phyloP scores from a whole-genome alignment of 2,329 filamentous ascomycete genomes.

The Trichoderma atrobrunneum region DNA sequence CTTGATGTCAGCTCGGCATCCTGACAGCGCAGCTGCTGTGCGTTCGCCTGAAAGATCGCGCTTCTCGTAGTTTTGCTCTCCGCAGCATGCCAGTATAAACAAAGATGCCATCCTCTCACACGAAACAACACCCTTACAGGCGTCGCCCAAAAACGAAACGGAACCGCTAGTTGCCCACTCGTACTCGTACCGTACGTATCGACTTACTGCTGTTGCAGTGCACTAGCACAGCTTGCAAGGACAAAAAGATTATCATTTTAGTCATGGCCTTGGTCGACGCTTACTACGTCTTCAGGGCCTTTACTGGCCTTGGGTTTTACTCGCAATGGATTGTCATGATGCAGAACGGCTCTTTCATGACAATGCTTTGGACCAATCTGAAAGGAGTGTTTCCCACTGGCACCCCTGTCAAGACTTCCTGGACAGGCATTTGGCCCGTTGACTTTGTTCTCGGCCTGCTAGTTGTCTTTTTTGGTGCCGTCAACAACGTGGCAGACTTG shows the following conservation, averaged over 20 bases:
- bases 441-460: conserved; percentile 7
- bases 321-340: conserved; percentile 11
- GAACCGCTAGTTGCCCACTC: neutral
- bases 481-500: conserved; percentile 9
- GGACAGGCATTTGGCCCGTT: conserved; percentile 6
- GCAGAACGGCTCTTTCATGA: neutral
- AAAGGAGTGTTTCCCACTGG: neutral
- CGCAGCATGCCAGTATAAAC: neutral
- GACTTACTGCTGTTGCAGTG: neutral
- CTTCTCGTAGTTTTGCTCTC: neutral
- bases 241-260: neutral
- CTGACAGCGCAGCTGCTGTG: neutral
- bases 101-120: neutral
- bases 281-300: neutral
- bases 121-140: neutral
- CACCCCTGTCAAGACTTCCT: conserved; percentile 7
- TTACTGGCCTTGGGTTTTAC: neutral
- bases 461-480: conserved; percentile 5
- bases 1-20: neutral
- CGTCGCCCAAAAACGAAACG: neutral
- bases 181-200: neutral
- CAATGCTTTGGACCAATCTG: neutral
- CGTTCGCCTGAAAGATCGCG: neutral
- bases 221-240: neutral
- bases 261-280: neutral